A percentile compares a stretch with the other conserved stretches of the same genome.
Evolutionary conservation across 768 basidiomycete genomes (phyloP).

Genomic region (Collybia sordida): DNA sequence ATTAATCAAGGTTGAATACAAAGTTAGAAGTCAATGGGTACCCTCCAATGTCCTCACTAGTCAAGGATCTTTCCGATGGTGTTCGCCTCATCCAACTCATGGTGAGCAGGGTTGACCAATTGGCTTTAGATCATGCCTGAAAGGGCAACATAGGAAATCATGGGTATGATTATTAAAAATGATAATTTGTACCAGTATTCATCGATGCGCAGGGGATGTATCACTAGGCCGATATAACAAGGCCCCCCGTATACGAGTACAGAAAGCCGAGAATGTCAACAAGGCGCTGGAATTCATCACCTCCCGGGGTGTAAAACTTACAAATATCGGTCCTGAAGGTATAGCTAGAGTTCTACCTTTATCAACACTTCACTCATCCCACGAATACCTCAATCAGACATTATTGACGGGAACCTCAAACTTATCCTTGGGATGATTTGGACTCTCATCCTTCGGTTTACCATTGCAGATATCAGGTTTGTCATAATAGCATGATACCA

Average conservation of each 20-base stretch:
- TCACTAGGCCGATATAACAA: conserved; percentile 96
- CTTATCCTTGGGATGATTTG: conserved; percentile 99
- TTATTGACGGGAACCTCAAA: conserved; percentile 98
- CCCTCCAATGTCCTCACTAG: conserved; percentile 86
- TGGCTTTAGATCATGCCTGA: conserved; percentile 2
- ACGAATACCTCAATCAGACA: conserved; percentile 54
- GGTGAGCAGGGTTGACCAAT: conserved; percentile 42
- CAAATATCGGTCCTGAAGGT: conserved; percentile 98
- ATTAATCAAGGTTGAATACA: conserved; percentile 79
- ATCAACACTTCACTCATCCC: conserved; percentile 3
- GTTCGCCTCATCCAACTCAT: conserved; percentile 94
- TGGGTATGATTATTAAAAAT: conserved; percentile 55
- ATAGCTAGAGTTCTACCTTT: conserved; percentile 7
- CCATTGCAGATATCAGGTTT: conserved; percentile 96
- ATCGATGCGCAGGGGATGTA: conserved; percentile 59
- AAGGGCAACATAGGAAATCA: conserved; percentile 74
- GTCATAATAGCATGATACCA: conserved; percentile 20
- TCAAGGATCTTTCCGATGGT: conserved; percentile 91
- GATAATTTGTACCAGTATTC: not conserved
- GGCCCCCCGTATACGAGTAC: conserved; percentile 86
- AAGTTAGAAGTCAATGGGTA: conserved; percentile 86
- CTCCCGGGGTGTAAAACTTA: conserved; percentile 90
- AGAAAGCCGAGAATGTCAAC: conserved; percentile 98
- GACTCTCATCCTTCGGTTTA: conserved; percentile 96
- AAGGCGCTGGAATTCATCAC: conserved; percentile 96